Conservation (phyloP, 306 rosid species). For the Abrus precatorius region DNA sequence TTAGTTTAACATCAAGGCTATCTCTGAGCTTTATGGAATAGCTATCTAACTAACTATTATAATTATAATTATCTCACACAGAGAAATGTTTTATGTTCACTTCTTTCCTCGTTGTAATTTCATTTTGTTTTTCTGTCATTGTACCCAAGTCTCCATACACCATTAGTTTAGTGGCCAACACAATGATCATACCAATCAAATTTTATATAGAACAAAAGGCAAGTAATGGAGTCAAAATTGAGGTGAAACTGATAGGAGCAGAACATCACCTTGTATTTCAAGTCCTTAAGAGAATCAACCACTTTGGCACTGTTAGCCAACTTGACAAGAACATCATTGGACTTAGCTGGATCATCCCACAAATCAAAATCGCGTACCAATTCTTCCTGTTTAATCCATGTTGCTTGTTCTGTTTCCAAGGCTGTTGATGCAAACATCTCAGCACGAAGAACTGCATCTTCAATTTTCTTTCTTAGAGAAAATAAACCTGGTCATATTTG, state of each 20-base stretch:
- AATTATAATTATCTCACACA: conserved; percentile 8
- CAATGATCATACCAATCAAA: conserved; percentile 22
- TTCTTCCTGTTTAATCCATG: conserved; percentile 74
- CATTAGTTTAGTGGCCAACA: conserved; percentile 23
- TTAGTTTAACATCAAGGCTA: background rate
- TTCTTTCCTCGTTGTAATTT: conserved; percentile 16
- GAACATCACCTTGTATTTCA: conserved; percentile 72
- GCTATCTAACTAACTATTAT: conserved; percentile 14
- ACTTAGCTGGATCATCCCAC: conserved; percentile 83
- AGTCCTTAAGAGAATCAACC: conserved; percentile 81
- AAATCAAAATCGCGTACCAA: conserved; percentile 66
- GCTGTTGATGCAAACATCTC: conserved; percentile 73
- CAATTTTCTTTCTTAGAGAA: conserved; percentile 81
- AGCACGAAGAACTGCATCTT: conserved; percentile 81
- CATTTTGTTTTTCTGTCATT: conserved; percentile 1
- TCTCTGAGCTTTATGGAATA: conserved; percentile 34
- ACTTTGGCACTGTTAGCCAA: conserved; percentile 78
- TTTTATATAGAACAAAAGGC: background rate
- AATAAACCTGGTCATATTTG: conserved; percentile 62
- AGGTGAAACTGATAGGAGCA: conserved; percentile 20
- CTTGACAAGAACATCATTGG: conserved; percentile 74
- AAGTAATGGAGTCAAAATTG: background rate
- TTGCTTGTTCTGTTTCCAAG: conserved; percentile 81
- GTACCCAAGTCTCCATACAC: conserved; percentile 22
- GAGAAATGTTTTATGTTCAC: background rate